Base-by-base conservation (phyloP, 352 stramenopile species). In the Thalassiosira hispida region DNA sequence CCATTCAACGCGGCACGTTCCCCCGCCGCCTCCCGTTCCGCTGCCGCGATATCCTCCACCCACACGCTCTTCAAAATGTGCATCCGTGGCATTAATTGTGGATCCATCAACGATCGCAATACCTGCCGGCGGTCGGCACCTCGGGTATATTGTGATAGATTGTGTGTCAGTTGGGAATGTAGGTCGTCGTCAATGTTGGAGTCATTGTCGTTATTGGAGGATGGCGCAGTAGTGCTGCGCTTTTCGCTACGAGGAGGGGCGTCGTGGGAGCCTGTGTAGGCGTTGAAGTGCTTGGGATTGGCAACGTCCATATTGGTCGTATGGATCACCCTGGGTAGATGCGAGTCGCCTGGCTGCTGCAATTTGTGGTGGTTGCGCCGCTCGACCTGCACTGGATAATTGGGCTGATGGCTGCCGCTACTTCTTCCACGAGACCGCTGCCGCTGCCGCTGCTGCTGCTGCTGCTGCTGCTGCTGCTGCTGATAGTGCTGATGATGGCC, bases 1-100 rank as follows among this genome's bases (percentile, higher is more conserved):
- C 77, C 77, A 38, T 84, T 84, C 52, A 84, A 62, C 4, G 57
- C 20, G 1, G 62, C 77, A 16, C 77, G 14, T 27, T 80, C 70
- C 0, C 25, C 29, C 11, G 69, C 66, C 12, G 63, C 77, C 70
- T 84, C 77, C 16, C 77, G n/a, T n/a, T 84, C 77, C 22, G 77
- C 77, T 8, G 22, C 22, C n/a, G 70, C 77, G 47, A 84, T 84
- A 56, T 84, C 77, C 25, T 84, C 69, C 11, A 84, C 77, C 11
- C 42, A 44, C 0, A 69, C 70, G 18, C 23, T 65, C 29, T 61
- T 59, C 4, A 84, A 22, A 22, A 11, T 16, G 56, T 74, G 72
- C 44, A 53, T 57, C 2, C 33, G 8, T 1, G 72, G 72, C 38
- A 74, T 62, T 38, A 55, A 16, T 22, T 64, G 40, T 6, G 62